These are phyloP conservation scores for Pyrus hybrid DNA, from an alignment of 331 rosid genomes.

Conservation along the genomic window DNA sequence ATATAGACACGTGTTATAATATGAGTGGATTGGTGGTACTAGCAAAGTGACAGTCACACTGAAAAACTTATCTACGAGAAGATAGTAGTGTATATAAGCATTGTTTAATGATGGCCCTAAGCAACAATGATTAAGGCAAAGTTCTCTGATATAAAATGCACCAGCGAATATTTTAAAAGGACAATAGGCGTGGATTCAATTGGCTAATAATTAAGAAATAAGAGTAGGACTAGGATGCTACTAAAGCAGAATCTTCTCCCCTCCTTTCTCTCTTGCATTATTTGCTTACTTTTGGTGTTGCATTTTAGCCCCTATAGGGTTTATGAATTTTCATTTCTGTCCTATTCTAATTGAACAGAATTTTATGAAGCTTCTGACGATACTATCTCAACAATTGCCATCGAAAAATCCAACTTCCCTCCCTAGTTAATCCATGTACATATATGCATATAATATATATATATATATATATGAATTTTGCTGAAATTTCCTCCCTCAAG, in stretches of 20 bases:
- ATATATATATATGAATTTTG: background rate
- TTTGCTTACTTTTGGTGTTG: constrained; percentile 20
- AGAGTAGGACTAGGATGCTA: background rate
- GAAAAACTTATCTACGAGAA: background rate
- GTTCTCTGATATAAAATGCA: background rate
- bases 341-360: background rate
- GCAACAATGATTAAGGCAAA: constrained; percentile 22
- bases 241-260: background rate
- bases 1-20: too few relatives aligned
- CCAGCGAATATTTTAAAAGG: constrained; percentile 3
- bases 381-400: background rate
- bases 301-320: background rate
- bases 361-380: background rate
- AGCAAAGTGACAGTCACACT: too few relatives aligned
- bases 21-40: too few relatives aligned
- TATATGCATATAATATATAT: too few relatives aligned
- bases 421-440: background rate
- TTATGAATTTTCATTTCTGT: constrained; percentile 12
- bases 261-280: constrained; percentile 25
- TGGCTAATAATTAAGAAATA: constrained; percentile 10
- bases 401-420: background rate
- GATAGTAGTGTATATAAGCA: background rate
- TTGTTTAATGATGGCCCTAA: background rate
- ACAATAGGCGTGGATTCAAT: background rate
- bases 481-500: too few relatives aligned